Evolutionary conservation across 2,329 filamentous ascomycete species (phyloP), one percentile per base, ranked within the genome.

Genomic region (Trichoderma afroharzianum): DNA sequence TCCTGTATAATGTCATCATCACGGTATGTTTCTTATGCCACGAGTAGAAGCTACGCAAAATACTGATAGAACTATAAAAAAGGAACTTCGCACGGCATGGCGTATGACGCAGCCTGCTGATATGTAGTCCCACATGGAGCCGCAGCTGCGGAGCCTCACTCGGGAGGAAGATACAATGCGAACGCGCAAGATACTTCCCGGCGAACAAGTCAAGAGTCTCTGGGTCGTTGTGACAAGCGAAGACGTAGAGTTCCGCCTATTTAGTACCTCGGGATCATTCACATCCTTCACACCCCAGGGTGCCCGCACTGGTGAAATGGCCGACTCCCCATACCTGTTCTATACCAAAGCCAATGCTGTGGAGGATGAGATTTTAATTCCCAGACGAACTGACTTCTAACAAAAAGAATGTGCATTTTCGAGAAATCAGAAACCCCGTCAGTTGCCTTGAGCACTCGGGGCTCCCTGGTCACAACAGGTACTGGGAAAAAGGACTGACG

Each of bases 11-110:
- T 43, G 53, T 68, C 1, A 53, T 75, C 0, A 62, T 77, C 3
- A 61, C 68, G 21, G 77, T 76, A 61, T 5, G 71, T 68, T 5
- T 4, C 0, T 11, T 4, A 0, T 3, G 3, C 3, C 21, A 5
- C 5, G 9, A 32, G 33, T 43, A 3, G 21, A 18, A 53, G 6
- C 3, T 7, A 8, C 12, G 28, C 3, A 21, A 2, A 6, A 15
- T 32, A 15, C 66, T 68, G 36, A 69, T 15, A 2, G 3, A 18
- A 15, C 12, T 24, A 1, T 3, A 21, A 69, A 69, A 68, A 18
- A 72, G 77, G 76, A 79, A 68, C 75, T 78, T 18, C 76, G 76
- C 1, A 76, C 74, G 2, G 78, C 77, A 11, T 77, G 73, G 74
- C 77, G 76, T 24, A 74, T 78, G 50, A 72, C 61, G 1, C 61